These are phyloP conservation scores for Biscogniauxia marginata DNA, from an alignment of 2,329 filamentous ascomycete species.

Conservation along the genomic window DNA sequence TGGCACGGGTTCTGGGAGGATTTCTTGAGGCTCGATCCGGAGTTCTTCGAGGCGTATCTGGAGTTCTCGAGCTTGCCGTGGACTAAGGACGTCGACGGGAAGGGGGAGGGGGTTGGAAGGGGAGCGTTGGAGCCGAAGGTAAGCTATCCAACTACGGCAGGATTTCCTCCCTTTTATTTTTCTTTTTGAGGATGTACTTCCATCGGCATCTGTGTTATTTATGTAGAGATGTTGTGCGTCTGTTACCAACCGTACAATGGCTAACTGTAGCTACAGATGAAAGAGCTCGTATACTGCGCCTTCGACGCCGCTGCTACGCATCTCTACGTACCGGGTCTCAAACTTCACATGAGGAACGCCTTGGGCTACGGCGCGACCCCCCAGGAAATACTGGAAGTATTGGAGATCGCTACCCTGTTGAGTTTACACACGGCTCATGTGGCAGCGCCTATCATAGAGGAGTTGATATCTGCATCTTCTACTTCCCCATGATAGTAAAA, in stretches of 20 bases:
- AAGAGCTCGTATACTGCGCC: slow-evolving; percentile 48
- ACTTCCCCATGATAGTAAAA: not conserved
- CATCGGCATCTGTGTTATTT: too few relatives aligned
- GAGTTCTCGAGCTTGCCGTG: slow-evolving; percentile 46
- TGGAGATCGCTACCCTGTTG: slow-evolving; percentile 41
- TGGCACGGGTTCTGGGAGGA: slow-evolving; percentile 47
- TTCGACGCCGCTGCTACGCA: slow-evolving; percentile 48
- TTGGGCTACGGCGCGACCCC: slow-evolving; percentile 43
- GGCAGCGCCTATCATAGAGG: slow-evolving; percentile 29
- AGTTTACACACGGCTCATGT: slow-evolving; percentile 31
- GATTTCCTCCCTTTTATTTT: too few relatives aligned
- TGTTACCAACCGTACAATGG: not conserved
- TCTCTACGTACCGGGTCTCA: slow-evolving; percentile 45
- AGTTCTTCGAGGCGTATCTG: slow-evolving; percentile 47
- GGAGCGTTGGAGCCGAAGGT: slow-evolving; percentile 41
- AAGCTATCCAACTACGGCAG: too few relatives aligned
- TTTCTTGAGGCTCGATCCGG: slow-evolving; percentile 42
- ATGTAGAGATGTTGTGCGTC: too few relatives aligned
- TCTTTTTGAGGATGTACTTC: too few relatives aligned
- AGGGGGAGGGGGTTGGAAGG: slow-evolving; percentile 22
- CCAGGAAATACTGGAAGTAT: slow-evolving; percentile 47
- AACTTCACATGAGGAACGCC: slow-evolving; percentile 48
- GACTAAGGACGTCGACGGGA: slow-evolving; percentile 28
- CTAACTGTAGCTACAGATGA: slow-evolving; percentile 27
- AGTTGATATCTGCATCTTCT: slow-evolving; percentile 7